phyloP scores from a whole-genome alignment of 2,329 filamentous ascomycete genomes.

The Cladophialophora carrionii region DNA sequence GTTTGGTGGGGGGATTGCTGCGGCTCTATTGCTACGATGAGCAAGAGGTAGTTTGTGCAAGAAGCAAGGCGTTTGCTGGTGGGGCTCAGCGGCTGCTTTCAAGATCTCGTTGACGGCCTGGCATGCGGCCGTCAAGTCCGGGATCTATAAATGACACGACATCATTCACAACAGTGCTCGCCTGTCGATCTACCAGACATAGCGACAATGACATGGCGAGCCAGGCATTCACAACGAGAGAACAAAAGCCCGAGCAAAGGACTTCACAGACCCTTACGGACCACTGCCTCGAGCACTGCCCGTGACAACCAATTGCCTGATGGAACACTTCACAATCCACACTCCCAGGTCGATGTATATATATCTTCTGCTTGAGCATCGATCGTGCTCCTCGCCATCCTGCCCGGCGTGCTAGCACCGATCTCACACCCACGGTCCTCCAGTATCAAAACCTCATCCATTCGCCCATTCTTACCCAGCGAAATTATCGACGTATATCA shows the following conservation, averaged over 20 bases:
- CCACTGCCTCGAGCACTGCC: neutral
- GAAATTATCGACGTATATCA: neutral
- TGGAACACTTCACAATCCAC: neutral
- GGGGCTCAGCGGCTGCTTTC: neutral
- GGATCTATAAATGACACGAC: neutral
- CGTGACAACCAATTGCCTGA: neutral
- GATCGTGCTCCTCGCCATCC: neutral
- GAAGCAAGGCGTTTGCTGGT: neutral
- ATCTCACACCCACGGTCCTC: neutral
- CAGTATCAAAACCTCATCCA: neutral
- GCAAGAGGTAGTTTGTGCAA: neutral
- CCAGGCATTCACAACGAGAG: neutral
- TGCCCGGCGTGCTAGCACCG: neutral
- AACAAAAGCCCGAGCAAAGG: neutral
- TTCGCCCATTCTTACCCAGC: neutral
- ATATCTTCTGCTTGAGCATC: neutral
- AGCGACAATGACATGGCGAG: neutral
- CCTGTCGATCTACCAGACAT: neutral
- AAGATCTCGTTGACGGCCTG: neutral
- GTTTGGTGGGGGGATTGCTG: constrained; percentile 58
- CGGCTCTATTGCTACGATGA: constrained; percentile 24
- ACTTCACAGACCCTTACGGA: neutral
- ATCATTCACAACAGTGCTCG: neutral
- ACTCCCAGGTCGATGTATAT: neutral
- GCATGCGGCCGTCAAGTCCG: neutral